Percentiles rank a stretch among this genome's conserved stretches.
These are phyloP conservation scores for Afroboletus lepidellus DNA, from an alignment of 1,284 basidiomycete species.

Conservation along the genomic window DNA sequence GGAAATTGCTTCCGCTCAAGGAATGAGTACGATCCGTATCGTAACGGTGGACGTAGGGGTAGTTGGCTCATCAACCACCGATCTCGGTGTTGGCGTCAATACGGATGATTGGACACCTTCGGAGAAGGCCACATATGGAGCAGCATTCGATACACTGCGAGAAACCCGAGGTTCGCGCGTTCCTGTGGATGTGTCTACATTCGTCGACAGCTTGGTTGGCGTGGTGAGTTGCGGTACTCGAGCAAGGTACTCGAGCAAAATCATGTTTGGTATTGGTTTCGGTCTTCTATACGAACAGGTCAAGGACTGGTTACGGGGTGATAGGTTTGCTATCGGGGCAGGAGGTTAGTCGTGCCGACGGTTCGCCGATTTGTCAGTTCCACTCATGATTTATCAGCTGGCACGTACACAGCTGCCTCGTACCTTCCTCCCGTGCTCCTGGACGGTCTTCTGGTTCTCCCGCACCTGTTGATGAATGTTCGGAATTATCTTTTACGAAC, in stretches of 20 bases:
- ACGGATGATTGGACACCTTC: slow-evolving; percentile 70
- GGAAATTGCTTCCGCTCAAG: slow-evolving; percentile 58
- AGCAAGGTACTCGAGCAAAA: slow-evolving; percentile 34
- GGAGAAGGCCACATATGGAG: slow-evolving; percentile 67
- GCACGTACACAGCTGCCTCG: slow-evolving; percentile 66
- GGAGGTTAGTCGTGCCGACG: slow-evolving; percentile 53
- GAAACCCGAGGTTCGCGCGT: slow-evolving; percentile 44
- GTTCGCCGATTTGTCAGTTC: slow-evolving; percentile 2
- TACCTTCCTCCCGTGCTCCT: slow-evolving; percentile 65
- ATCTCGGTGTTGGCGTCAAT: not conserved
- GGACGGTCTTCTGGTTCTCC: slow-evolving; percentile 63
- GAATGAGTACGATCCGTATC: slow-evolving; percentile 59
- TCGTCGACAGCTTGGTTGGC: slow-evolving; percentile 56
- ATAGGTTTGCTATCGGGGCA: slow-evolving; percentile 67
- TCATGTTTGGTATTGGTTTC: slow-evolving; percentile 44
- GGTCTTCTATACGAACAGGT: slow-evolving; percentile 40
- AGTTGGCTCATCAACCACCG: slow-evolving; percentile 18
- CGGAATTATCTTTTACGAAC: slow-evolving; percentile 58
- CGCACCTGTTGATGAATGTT: slow-evolving; percentile 58
- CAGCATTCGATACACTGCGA: slow-evolving; percentile 57
- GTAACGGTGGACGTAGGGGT: slow-evolving; percentile 51
- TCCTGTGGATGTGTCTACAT: slow-evolving; percentile 54
- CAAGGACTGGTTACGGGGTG: slow-evolving; percentile 54
- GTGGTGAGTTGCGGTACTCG: slow-evolving; percentile 54
- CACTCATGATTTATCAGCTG: slow-evolving; percentile 40